Evolutionary conservation across 2,329 filamentous ascomycete species (phyloP), one percentile per base, ranked within the genome.

Genomic region (Exophiala lecanii-corni): DNA sequence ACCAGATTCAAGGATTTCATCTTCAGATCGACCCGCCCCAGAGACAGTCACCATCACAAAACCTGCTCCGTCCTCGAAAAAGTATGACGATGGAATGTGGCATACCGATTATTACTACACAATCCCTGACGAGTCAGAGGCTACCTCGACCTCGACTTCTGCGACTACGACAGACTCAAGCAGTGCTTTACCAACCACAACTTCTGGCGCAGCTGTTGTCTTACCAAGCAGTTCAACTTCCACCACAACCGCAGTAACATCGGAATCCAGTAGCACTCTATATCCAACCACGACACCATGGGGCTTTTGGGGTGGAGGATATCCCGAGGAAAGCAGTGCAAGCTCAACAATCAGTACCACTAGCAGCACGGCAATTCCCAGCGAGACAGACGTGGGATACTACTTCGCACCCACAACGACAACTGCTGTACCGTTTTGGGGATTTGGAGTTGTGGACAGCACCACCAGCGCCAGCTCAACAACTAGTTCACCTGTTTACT

Each of bases 51-150:
- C 53, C 6, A 54, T 53, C 17, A 55, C 51, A 23, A 41, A 51
- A 35, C 37, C 49, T 4, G 37, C 47, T 15, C 52, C 51, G 12
- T 49, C 51, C 6, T 47, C 50, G 18, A 49, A 41, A 33, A 44
- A 49, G 13, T 59, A 57, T 26, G 59, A 61, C 35, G 47, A 59
- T 41, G 59, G 59, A 20, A 51, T 52, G 46, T 61, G 58, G 58
- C 59, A 60, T 42, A 61, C 58, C 3, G 54, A 49, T 13, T 61
- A 60, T 41, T 56, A 52, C 44, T 49, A 49, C 23, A 52, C 42
- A 5, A 42, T 46, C 17, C 39, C 18, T 15, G 25, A 38, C 9
- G 39, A 42, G n/a, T n/a, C 33, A n/a, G 42, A 17, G n/a, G 37
- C 41, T 13, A 35, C 38, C 10, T 26, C 44, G 4, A 25, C 25